Evolutionary conservation across 495 filamentous ascomycete species (phyloP), one percentile per base, ranked within the genome.

Genomic region (Peziza echinospora): DNA sequence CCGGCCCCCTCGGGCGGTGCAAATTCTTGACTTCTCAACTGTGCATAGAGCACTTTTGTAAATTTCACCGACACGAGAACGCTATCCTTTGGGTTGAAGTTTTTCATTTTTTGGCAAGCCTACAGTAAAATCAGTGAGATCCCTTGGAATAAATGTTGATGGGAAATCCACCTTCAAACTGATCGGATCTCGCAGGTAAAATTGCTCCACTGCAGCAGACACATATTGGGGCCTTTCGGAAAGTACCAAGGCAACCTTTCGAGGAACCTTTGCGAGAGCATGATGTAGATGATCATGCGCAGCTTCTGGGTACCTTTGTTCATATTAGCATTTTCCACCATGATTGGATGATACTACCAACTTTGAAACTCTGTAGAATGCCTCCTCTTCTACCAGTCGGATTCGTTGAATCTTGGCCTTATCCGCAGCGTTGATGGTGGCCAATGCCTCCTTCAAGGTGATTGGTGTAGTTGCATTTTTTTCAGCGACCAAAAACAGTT

Each of bases 1-100:
- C 53, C 50, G 5, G 45, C 16, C 13, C 34, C n/a, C 0, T 67
- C 66, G 23, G 87, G 82, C 2, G 74, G 58, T 0, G 65, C 64
- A 51, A 93, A 97, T n/a, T 74, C 69, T 60, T 97, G 89, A n/a
- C 79, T 79, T 53, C 79, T 82, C 13, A 96, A 64, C 55, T 97
- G 89, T 19, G 91, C 91, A 63, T 78, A 96, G 26, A 91, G 77
- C 2, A 87, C 75, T 57, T 78, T 82, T 0, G 86, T 93, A 60
- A 96, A 92, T 17, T 71, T 73, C 5, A 81, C 70, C 46, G 75
- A 80, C 21, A 86, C 67, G 0, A 73, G 78, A 19, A 94, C 82
- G 26, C 85, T 69, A 55, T 96, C 89, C 34, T 65, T 60, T 0
- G 84, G 83, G 4, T 75, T 71, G 56, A 97, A 91, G 21, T 19